A percentile compares a stretch with the other conserved stretches of the same genome.
Conservation (phyloP, 495 filamentous ascomycete species). For the Friedmanniomyces simplex region DNA sequence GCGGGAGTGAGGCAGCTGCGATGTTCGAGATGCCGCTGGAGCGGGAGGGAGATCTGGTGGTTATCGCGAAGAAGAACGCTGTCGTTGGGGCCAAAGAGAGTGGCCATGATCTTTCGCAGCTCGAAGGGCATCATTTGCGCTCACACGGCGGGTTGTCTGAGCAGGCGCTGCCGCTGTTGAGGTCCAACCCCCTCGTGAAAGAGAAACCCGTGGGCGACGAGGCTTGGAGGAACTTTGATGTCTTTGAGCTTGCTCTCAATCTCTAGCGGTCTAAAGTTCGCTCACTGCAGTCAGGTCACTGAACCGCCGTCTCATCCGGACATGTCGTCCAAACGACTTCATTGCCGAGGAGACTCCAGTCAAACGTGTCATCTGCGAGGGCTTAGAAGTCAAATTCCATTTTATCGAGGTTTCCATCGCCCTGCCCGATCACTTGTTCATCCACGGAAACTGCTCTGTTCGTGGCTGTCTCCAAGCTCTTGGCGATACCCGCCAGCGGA, state of each 20-base stretch:
- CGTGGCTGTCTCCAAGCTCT: background rate
- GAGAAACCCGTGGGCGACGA: background rate
- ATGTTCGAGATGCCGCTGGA: constrained; percentile 31
- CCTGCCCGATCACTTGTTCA: background rate
- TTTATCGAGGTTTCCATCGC: background rate
- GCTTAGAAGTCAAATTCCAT: background rate
- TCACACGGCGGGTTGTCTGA: constrained; percentile 33
- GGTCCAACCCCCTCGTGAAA: constrained; percentile 19
- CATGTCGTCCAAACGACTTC: background rate
- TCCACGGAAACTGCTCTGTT: background rate
- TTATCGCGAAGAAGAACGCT: constrained; percentile 25
- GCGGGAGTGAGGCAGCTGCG: constrained; percentile 24
- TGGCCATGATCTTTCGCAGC: constrained; percentile 28
- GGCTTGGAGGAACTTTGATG: constrained; percentile 30
- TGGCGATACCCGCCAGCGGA: background rate
- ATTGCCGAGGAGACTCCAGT: background rate
- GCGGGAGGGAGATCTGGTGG: constrained; percentile 32
- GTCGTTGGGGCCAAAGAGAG: constrained; percentile 27
- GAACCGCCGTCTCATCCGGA: background rate
- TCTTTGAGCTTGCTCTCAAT: constrained; percentile 32
- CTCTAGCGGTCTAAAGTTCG: no score
- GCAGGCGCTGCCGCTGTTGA: constrained; percentile 27
- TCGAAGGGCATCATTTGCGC: constrained; percentile 27
- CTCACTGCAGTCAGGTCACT: no score
- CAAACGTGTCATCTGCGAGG: background rate